A percentile compares a stretch with the other conserved stretches of the same genome.
phyloP scores from a whole-genome alignment of 2,329 filamentous ascomycete species.

The Chaetomium olivaceum region DNA sequence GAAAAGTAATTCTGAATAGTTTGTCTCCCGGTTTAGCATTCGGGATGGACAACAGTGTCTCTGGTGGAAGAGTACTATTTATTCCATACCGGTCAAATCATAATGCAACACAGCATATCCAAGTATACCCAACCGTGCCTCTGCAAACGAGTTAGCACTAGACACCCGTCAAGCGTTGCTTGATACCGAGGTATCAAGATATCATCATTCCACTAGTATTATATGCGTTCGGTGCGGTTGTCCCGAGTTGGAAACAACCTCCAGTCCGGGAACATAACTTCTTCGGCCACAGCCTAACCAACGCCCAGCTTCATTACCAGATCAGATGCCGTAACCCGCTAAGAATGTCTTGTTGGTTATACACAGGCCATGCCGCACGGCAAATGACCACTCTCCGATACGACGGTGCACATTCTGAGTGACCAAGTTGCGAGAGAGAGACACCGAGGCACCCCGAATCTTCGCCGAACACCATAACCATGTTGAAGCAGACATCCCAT shows the following conservation, averaged over 20 bases:
- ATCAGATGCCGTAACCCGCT: background rate
- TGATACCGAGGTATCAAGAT: background rate
- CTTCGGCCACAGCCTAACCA: too few species aligned
- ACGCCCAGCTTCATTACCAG: background rate
- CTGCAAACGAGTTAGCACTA: background rate
- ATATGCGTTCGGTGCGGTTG: background rate
- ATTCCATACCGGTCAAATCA: too few species aligned
- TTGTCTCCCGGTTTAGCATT: too few species aligned
- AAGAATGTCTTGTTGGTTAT: background rate
- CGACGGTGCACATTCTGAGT: background rate
- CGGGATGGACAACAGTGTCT: too few species aligned
- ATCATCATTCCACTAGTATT: background rate
- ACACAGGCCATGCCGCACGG: background rate
- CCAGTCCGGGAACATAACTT: too few species aligned
- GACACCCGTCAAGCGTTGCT: background rate
- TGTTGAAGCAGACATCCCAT: background rate
- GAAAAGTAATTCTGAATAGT: too few species aligned
- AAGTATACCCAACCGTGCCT: too few species aligned
- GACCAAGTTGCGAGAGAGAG: background rate
- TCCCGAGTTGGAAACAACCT: background rate
- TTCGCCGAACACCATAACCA: background rate
- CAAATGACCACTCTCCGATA: background rate
- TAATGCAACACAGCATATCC: too few species aligned
- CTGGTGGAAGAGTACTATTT: too few species aligned
- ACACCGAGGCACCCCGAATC: background rate